Conservation (phyloP, 1,284 basidiomycete species). For the Ceratobasidium sp. region DNA sequence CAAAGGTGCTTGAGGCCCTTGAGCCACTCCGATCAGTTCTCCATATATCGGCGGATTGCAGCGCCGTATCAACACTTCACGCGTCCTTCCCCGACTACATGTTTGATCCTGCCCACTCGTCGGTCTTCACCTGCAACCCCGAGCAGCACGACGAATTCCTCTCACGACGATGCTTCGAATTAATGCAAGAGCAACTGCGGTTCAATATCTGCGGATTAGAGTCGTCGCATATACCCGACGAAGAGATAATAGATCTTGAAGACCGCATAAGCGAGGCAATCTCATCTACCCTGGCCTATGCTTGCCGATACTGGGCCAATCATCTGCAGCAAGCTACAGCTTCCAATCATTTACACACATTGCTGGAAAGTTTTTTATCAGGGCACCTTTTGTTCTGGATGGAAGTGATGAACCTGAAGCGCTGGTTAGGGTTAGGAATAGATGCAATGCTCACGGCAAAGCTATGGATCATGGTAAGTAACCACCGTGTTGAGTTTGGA, state of each 20-base stretch:
- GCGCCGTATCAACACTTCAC: background rate
- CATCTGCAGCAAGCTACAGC: background rate
- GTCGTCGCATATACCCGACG: background rate
- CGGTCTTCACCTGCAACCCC: background rate
- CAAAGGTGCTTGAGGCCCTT: background rate
- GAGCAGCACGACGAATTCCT: background rate
- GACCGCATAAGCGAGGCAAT: background rate
- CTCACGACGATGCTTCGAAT: background rate
- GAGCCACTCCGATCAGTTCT: background rate
- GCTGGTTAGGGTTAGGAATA: background rate
- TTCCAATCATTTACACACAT: background rate
- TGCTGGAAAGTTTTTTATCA: background rate
- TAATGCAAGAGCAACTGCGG: background rate
- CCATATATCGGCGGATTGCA: background rate
- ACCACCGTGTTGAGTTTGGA: background rate
- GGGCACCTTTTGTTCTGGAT: background rate
- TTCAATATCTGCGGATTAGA: conserved; percentile 4
- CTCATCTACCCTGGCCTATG: background rate
- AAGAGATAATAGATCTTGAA: background rate
- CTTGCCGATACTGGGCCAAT: conserved; percentile 4
- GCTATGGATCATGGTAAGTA: background rate
- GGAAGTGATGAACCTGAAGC: background rate
- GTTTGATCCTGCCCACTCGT: background rate
- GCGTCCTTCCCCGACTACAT: background rate
- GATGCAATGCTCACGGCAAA: background rate